A percentile compares a stretch with the other conserved stretches of the same genome.
Conservation (phyloP, 106 monocot genomes). For the Allium cepa region DNA sequence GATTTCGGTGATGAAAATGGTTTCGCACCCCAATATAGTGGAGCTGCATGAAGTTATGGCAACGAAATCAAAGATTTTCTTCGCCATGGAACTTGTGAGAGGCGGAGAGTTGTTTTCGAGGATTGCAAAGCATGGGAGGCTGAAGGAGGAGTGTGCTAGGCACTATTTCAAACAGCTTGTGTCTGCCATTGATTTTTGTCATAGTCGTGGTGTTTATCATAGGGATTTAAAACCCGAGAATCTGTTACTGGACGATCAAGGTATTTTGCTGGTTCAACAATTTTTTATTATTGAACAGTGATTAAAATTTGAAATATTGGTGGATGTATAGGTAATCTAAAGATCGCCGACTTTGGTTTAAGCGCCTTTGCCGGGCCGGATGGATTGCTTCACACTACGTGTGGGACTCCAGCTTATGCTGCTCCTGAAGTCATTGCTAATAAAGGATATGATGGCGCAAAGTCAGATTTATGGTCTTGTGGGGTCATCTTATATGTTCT, state of each 20-base stretch:
- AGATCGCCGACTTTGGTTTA: slow-evolving; percentile 72
- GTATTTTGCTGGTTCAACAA: not conserved
- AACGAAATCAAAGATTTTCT: slow-evolving; percentile 47
- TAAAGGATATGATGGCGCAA: slow-evolving; percentile 66
- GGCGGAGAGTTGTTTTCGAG: slow-evolving; percentile 47
- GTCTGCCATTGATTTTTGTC: slow-evolving; percentile 67
- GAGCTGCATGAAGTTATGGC: slow-evolving; percentile 75
- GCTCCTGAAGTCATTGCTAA: slow-evolving; percentile 59
- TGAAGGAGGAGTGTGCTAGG: slow-evolving; percentile 39
- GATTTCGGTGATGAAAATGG: slow-evolving; percentile 69
- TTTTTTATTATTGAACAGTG: not conserved
- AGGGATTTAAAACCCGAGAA: slow-evolving; percentile 72
- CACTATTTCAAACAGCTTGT: slow-evolving; percentile 62
- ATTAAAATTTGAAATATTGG: not conserved
- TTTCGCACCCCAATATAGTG: slow-evolving; percentile 64
- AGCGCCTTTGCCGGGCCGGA: slow-evolving; percentile 48
- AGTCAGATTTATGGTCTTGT: slow-evolving; percentile 71
- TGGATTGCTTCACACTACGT: slow-evolving; percentile 62
- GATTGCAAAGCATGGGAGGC: slow-evolving; percentile 21
- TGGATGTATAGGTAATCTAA: slow-evolving; percentile 23
- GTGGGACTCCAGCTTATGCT: slow-evolving; percentile 60
- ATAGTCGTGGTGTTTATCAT: slow-evolving; percentile 64
- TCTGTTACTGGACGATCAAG: slow-evolving; percentile 41
- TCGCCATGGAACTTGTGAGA: slow-evolving; percentile 62
- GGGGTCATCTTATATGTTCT: slow-evolving; percentile 66